Base-by-base conservation (phyloP, 306 rosid species). In the Dryas drummondii region DNA sequence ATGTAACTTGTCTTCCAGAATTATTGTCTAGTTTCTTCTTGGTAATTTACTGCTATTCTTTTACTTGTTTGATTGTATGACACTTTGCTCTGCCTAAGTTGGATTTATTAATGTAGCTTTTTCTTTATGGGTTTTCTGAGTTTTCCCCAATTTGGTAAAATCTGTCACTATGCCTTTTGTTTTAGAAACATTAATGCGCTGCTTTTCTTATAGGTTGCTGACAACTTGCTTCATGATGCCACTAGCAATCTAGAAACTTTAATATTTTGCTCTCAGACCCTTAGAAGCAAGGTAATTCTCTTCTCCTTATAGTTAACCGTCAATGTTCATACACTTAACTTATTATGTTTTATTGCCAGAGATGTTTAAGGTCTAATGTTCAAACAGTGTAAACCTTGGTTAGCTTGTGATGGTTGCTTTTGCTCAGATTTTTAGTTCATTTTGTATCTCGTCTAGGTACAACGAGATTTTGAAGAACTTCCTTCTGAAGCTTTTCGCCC, bases 251-350 rank as follows among this genome's bases (percentile, higher is more conserved):
- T 90, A 47, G 99, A 96, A 78, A 96, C 99, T 50, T 86, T 92
- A 85, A 96, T 96, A 77, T 96, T 96, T 86, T 96, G 98, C 80
- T 92, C 98, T 52, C 99, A 96, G 86, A 96, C 99, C 73, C 92
- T 96, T 53, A 82, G 99, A 87, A 92, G 99, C 97, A 96, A 96
- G 99, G 99, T 90, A 75, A 71, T 41, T 70, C 27, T 63, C 55
- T 42, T 61, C 50, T 54, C 68, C 57, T 56, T 79, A 70, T 76
- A 26, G 63, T 65, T 69, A 16, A 27, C 46, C 0, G 5, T 4
- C 47, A 19, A 45, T 22, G 37, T 17, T 65, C 70, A 4, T 64
- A 22, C 68, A 65, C 4, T 45, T 45, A 16, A 12, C 37, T 63
- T 63, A 16, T 63, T 41, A n/a, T 1, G 26, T 63, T 16, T 13